phyloP scores from a whole-genome alignment of 2,329 filamentous ascomycete genomes.

The Colletotrichum paranaense region DNA sequence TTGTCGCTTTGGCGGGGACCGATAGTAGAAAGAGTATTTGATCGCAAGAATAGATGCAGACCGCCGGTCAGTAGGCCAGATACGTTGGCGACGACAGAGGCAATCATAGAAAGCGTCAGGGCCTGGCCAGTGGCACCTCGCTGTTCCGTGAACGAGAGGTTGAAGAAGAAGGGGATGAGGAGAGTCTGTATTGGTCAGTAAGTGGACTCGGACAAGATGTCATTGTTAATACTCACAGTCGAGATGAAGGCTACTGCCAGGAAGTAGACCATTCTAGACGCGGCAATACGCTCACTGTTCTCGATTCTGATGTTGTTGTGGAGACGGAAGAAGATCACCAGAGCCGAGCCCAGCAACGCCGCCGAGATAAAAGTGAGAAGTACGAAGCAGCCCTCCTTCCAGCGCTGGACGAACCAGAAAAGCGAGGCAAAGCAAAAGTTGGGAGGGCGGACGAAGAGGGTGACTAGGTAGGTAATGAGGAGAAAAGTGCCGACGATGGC shows the following conservation, averaged over 20 bases:
- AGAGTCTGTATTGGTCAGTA: constrained; percentile 56
- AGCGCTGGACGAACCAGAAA: constrained; percentile 74
- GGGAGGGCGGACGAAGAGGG: constrained; percentile 63
- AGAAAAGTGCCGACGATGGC: constrained; percentile 60
- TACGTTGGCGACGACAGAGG: constrained; percentile 73
- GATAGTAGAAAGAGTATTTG: constrained; percentile 69
- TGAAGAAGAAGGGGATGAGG: constrained; percentile 73
- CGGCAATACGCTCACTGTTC: constrained; percentile 68
- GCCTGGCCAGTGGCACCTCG: constrained; percentile 50
- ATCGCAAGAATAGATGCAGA: constrained; percentile 75
- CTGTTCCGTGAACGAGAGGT: constrained; percentile 59
- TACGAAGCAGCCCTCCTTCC: constrained; percentile 67
- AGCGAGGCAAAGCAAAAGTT: constrained; percentile 75
- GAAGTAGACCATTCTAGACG: constrained; percentile 78
- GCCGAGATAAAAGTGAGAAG: constrained; percentile 63
- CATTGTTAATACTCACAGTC: constrained; percentile 58
- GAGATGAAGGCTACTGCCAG: constrained; percentile 66
- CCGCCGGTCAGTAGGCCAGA: constrained; percentile 74
- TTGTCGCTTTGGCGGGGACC: constrained; percentile 54
- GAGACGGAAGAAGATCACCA: constrained; percentile 68
- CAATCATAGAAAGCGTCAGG: constrained; percentile 68
- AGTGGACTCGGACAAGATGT: not conserved
- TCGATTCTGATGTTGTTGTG: constrained; percentile 66
- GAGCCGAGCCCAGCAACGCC: constrained; percentile 61
- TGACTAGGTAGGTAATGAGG: constrained; percentile 68